These are phyloP conservation scores for Mytilinidion resinicola DNA, from an alignment of 495 filamentous ascomycete species.

Conservation along the genomic window DNA sequence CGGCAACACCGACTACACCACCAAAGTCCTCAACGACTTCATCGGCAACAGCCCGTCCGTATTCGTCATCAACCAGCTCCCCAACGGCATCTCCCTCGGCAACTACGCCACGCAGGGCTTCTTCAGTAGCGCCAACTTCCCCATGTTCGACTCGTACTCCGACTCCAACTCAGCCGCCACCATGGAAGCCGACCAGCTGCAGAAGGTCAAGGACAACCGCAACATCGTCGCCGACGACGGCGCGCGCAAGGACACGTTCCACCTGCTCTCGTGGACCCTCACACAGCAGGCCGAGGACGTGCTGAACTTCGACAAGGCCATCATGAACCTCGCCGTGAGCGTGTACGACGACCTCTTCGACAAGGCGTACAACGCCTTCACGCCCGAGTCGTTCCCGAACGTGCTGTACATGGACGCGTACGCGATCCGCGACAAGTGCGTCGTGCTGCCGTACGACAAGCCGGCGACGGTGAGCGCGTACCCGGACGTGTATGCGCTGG, in stretches of 20 bases:
- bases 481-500: slow-evolving; percentile 15
- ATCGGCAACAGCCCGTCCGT: slow-evolving; percentile 17
- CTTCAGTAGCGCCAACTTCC: slow-evolving; percentile 24
- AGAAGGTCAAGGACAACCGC: slow-evolving; percentile 22
- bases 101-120: slow-evolving; percentile 22
- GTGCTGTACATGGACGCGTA: slow-evolving; percentile 23
- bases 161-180: slow-evolving; percentile 17
- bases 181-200: slow-evolving; percentile 25
- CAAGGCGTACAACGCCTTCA: slow-evolving; percentile 23
- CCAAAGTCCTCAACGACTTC: slow-evolving; percentile 20
- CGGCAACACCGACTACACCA: slow-evolving; percentile 18
- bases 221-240: slow-evolving; percentile 12
- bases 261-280: slow-evolving; percentile 28
- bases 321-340: slow-evolving; percentile 20
- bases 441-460: slow-evolving; percentile 21
- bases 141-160: slow-evolving; percentile 25
- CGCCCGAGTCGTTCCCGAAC: slow-evolving; percentile 22
- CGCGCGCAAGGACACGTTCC: slow-evolving; percentile 21
- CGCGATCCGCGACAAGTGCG: slow-evolving; percentile 20
- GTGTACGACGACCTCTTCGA: slow-evolving; percentile 18
- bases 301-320: slow-evolving; percentile 21
- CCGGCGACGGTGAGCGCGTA: slow-evolving; percentile 5
- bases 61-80: slow-evolving; percentile 24
- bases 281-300: slow-evolving; percentile 26
- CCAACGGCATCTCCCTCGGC: slow-evolving; percentile 16